These are phyloP conservation scores for Oryza brachyantha DNA, from an alignment of 176 grass and related monocot genomes.

Conservation along the genomic window DNA sequence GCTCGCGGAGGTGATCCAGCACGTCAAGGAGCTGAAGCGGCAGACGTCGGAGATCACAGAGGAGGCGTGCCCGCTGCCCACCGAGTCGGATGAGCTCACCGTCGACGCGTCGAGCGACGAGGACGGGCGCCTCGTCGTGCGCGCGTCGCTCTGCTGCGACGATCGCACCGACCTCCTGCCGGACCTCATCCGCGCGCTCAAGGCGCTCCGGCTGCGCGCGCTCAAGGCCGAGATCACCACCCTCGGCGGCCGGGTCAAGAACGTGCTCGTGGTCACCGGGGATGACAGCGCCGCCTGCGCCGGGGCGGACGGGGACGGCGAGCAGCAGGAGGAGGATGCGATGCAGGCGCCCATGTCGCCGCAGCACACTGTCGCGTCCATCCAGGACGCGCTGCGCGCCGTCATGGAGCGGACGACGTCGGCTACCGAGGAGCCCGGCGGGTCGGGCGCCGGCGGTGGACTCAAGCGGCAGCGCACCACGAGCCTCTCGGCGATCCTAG, in stretches of 20 bases:
- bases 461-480: constrained; percentile 95
- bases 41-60: constrained; percentile 88
- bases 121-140: constrained; percentile 65
- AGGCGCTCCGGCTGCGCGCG: constrained; percentile 72
- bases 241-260: constrained; percentile 85
- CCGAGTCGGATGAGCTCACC: constrained; percentile 89
- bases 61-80: constrained; percentile 71
- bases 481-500: constrained; percentile 64
- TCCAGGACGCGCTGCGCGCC: constrained; percentile 78
- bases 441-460: constrained; percentile 24
- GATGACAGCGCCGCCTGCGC: constrained; percentile 36
- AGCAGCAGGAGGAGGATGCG: background rate
- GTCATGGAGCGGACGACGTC: constrained; percentile 78
- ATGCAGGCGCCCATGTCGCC: constrained; percentile 41
- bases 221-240: constrained; percentile 98
- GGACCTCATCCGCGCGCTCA: constrained; percentile 90
- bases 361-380: constrained; percentile 65
- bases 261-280: constrained; percentile 75
- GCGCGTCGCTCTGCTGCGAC: constrained; percentile 91
- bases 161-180: constrained; percentile 92
- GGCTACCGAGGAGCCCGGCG: constrained; percentile 52
- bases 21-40: constrained; percentile 94
- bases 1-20: constrained; percentile 96
- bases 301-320: background rate
- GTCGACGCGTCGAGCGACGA: constrained; percentile 82